phyloP scores from a whole-genome alignment of 495 filamentous ascomycete genomes.

The Achaetomiella virescens region DNA sequence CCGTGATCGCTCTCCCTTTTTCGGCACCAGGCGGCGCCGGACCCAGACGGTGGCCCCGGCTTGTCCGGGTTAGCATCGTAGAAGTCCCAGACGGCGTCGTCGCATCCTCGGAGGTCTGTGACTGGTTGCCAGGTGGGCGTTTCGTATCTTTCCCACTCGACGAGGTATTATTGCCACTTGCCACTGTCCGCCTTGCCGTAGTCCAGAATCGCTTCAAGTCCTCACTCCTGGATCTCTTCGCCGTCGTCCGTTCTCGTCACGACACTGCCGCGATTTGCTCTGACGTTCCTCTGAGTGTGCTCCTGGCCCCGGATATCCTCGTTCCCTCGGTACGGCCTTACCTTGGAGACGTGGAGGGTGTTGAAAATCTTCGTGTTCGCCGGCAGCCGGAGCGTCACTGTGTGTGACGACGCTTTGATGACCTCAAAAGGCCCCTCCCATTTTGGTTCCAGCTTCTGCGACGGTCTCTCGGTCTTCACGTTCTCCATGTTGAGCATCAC shows the following conservation, averaged over 20 bases:
- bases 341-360: not conserved
- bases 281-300: not conserved
- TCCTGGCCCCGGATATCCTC: not conserved
- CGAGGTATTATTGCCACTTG: not conserved
- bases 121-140: not conserved
- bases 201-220: not conserved
- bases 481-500: not conserved
- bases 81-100: not conserved
- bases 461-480: not conserved
- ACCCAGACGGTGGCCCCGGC: not conserved
- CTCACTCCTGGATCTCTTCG: not conserved
- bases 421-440: not conserved
- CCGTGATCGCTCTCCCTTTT: no score
- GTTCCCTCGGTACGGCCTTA: not conserved
- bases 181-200: not conserved
- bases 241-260: not conserved
- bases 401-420: not conserved
- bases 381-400: not conserved
- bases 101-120: not conserved
- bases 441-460: not conserved
- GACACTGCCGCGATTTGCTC: not conserved
- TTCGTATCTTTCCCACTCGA: not conserved
- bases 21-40: no score
- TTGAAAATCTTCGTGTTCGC: not conserved
- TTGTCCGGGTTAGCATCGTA: not conserved